Base-by-base conservation (phyloP, 2,329 filamentous ascomycete genomes). In the Cryphonectria radicalis region DNA sequence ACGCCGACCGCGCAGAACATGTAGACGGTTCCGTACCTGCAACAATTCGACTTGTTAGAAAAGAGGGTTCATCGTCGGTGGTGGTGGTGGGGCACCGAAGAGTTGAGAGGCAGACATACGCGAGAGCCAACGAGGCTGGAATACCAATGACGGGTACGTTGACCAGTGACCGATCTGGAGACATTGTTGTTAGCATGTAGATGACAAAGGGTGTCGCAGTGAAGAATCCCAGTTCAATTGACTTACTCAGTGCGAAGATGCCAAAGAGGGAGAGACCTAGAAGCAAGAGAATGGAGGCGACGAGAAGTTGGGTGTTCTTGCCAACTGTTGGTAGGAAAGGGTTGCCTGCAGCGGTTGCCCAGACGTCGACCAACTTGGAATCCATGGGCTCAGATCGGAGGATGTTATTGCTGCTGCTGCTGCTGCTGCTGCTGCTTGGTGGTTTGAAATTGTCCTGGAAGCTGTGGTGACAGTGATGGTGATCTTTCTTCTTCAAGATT, bases 1-100 rank as follows among this genome's bases (percentile, higher is more conserved):
- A 99, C 96, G 81, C 96, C 96, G 80, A 96, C 96, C 73, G 95
- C 96, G 84, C 96, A 99, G 84, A 99, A 98, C 92, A 98, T 97
- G 84, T 96, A 98, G 63, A 99, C 94, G 66, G 95, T 92, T 77
- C 96, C 96, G 82, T 97, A 93, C 66, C 95, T 98, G 79, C 14
- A 35, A 40, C 28, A n/a, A 17, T 37, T 8, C 35, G 4, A n/a
- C 22, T 77, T 68, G 59, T 69, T 64, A 73, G 67, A 50, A 59
- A 50, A 50, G 40, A 53, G 32, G 50, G 17, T 25, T 7, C 19
- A 35, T 57, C 57, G 32, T 40, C 22, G n/a, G n/a, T n/a, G n/a
- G n/a, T n/a, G 22, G 11, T 22, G 65, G 66, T 32, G 57, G 7
- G 11, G n/a, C 46, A 32, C 28, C 3, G 28, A 32, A 25, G 42